These are phyloP conservation scores for Coemansia sp. DNA, from an alignment of 192 early-diverging fungal species.

Conservation along the genomic window DNA sequence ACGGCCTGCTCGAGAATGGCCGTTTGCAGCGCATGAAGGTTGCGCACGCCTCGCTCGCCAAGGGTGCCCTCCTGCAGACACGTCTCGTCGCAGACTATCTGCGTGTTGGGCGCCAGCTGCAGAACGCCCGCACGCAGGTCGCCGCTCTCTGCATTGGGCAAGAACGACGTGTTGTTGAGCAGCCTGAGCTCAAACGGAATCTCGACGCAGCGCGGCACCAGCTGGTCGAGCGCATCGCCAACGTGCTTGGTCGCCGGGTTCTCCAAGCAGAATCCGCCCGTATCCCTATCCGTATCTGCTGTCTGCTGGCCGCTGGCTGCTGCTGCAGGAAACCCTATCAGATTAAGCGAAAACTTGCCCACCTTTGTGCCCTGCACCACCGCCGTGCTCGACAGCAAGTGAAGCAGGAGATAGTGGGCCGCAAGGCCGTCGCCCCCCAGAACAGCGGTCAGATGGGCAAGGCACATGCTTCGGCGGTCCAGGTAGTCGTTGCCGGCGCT, in stretches of 20 bases:
- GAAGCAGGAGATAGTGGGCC: constrained; percentile 67
- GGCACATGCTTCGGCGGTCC: constrained; percentile 23
- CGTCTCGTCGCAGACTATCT: constrained; percentile 68
- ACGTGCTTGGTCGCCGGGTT: constrained; percentile 40
- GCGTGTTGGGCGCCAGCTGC: constrained; percentile 61
- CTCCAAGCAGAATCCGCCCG: constrained; percentile 14
- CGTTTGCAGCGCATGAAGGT: constrained; percentile 64
- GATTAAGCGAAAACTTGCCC: constrained; percentile 68
- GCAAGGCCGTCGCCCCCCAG: constrained; percentile 64
- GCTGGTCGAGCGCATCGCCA: constrained; percentile 38
- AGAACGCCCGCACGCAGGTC: constrained; percentile 61
- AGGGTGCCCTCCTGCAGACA: constrained; percentile 67
- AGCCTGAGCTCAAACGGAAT: constrained; percentile 61
- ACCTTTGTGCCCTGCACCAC: constrained; percentile 55
- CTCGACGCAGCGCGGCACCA: constrained; percentile 59
- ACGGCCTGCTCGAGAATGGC: constrained; percentile 62
- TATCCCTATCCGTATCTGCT: background rate
- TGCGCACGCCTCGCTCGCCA: constrained; percentile 63
- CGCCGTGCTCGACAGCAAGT: constrained; percentile 59
- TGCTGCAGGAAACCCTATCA: constrained; percentile 53
- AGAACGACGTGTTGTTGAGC: constrained; percentile 59
- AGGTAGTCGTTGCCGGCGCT: constrained; percentile 7
- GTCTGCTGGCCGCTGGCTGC: background rate
- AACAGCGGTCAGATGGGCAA: constrained; percentile 56
- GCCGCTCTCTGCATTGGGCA: constrained; percentile 57